phyloP scores from a whole-genome alignment of 768 basidiomycete species.

The Naganishia vishniacii region DNA sequence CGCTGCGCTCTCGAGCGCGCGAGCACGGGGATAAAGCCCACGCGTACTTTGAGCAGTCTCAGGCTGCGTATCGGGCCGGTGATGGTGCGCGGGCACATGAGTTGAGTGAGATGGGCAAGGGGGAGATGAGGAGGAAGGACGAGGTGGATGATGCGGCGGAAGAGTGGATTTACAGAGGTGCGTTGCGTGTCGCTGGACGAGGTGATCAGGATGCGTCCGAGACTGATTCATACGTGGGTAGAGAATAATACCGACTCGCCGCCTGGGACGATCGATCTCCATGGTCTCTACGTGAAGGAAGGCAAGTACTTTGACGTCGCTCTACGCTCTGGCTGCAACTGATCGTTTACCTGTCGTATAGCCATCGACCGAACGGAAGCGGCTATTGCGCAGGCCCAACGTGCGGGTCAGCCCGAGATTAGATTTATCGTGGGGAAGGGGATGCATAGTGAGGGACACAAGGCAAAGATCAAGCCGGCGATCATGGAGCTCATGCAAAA shows the following conservation, averaged over 20 bases:
- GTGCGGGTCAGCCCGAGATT: constrained; percentile 60
- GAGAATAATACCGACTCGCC: constrained; percentile 59
- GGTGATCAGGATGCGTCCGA: no score
- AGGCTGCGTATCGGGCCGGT: constrained; percentile 64
- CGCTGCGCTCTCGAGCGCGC: constrained; percentile 69
- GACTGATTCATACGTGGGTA: no score
- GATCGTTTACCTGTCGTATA: not conserved
- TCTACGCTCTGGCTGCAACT: not conserved
- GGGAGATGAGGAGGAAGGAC: constrained; percentile 71
- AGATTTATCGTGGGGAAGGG: constrained; percentile 87
- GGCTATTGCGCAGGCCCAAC: constrained; percentile 64
- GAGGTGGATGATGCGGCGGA: constrained; percentile 72
- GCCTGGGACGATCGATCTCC: constrained; percentile 75
- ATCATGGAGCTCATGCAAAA: constrained; percentile 79
- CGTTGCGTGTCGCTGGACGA: constrained; percentile 39
- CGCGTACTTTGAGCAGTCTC: constrained; percentile 54
- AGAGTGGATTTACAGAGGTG: constrained; percentile 79
- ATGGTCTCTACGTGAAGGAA: constrained; percentile 90
- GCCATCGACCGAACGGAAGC: constrained; percentile 69
- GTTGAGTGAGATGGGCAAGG: constrained; percentile 72
- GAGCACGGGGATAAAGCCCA: constrained; percentile 61
- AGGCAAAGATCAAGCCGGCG: constrained; percentile 85
- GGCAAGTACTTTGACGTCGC: constrained; percentile 18
- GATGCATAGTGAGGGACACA: constrained; percentile 68
- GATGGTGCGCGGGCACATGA: constrained; percentile 77